Conservation (phyloP, 768 basidiomycete genomes). For the Stropharia rugosoannulata region DNA sequence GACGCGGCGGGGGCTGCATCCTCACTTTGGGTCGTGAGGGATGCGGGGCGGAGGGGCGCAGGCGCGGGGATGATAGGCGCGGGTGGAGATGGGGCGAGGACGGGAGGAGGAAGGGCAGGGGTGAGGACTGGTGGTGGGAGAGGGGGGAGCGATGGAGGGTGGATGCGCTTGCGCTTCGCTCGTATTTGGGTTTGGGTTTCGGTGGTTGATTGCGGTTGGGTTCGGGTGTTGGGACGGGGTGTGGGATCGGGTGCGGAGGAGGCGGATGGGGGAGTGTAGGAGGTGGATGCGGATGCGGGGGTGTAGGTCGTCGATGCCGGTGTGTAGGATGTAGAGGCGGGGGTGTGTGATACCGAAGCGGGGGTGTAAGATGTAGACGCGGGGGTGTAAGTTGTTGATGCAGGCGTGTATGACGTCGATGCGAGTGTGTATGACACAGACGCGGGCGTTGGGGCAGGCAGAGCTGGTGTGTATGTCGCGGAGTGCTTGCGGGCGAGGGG, state of each 20-base stretch:
- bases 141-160: neutral
- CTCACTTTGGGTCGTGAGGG: too few relatives aligned
- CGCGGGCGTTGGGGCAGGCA: too few relatives aligned
- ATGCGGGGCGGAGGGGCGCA: too few relatives aligned
- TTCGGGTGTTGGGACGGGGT: neutral
- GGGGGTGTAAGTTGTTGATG: neutral
- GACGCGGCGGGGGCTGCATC: neutral
- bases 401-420: neutral
- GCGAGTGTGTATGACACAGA: too few relatives aligned
- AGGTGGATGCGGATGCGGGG: too few relatives aligned
- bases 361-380: slow-evolving; percentile 3
- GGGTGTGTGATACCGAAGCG: slow-evolving; percentile 1
- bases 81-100: too few relatives aligned
- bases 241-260: too few relatives aligned
- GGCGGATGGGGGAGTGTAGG: neutral
- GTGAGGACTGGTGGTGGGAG: neutral
- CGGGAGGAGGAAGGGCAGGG: too few relatives aligned
- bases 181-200: too few relatives aligned
- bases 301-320: neutral
- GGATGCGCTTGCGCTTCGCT: slow-evolving; percentile 39
- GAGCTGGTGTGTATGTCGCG: too few relatives aligned
- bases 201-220: too few relatives aligned
- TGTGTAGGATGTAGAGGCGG: neutral
- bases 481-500: neutral
- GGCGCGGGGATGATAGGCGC: too few relatives aligned